Conservation (phyloP, 805 yeast species). For the Myxozyma neotropica region DNA sequence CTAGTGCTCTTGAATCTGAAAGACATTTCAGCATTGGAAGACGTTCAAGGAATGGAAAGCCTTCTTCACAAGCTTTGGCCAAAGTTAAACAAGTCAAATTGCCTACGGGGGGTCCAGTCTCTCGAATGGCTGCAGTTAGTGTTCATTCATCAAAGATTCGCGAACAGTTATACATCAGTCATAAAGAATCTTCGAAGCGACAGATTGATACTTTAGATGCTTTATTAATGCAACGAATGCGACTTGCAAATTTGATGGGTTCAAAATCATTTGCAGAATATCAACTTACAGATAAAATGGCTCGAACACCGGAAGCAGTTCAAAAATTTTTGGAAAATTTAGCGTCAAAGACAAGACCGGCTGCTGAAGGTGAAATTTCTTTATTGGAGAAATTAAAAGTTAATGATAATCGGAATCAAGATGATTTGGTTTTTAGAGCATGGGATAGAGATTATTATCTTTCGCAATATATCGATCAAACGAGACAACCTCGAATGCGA, state of each 20-base stretch:
- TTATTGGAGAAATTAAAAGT: constrained; percentile 40
- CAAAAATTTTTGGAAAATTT: constrained; percentile 64
- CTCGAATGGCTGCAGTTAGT: constrained; percentile 63
- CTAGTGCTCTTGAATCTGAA: constrained; percentile 7
- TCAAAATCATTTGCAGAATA: constrained; percentile 71
- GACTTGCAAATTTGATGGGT: constrained; percentile 74
- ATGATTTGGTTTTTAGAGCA: constrained; percentile 57
- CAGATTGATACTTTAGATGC: constrained; percentile 64
- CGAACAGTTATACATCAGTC: constrained; percentile 69
- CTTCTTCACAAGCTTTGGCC: constrained; percentile 9
- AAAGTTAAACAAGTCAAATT: constrained; percentile 51
- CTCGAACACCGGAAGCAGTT: constrained; percentile 76
- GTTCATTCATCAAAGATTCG: constrained; percentile 62
- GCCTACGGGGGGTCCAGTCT: constrained; percentile 55
- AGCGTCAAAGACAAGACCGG: constrained; percentile 53
- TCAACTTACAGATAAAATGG: constrained; percentile 88
- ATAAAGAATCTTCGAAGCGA: constrained; percentile 63
- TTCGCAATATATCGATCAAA: constrained; percentile 39
- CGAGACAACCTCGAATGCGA: constrained; percentile 43
- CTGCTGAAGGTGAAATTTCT: constrained; percentile 62
- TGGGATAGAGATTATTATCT: constrained; percentile 87
- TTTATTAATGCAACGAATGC: constrained; percentile 65
- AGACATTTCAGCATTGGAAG: neutral
- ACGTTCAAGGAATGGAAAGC: constrained; percentile 21
- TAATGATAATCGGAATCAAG: constrained; percentile 44